Conservation (phyloP, 768 basidiomycete species). For the Termitomyces sp. region DNA sequence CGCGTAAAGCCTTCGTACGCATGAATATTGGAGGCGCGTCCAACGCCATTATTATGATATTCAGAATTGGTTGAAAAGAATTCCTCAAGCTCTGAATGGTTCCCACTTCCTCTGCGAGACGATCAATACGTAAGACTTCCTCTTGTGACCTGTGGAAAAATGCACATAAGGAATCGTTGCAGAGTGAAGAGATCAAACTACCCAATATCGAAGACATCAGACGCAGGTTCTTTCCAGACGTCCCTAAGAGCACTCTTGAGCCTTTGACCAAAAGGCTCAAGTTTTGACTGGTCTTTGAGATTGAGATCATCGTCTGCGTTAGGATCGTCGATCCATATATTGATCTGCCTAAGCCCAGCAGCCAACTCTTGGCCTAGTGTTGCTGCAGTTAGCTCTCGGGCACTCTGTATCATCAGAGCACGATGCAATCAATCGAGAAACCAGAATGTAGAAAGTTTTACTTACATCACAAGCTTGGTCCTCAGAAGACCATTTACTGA, state of each 20-base stretch:
- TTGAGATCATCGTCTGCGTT: conserved; percentile 39
- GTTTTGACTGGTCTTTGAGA: conserved; percentile 31
- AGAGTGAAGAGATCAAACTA: conserved; percentile 26
- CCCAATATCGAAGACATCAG: conserved; percentile 82
- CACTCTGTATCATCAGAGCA: conserved; percentile 52
- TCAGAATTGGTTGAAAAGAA: conserved; percentile 81
- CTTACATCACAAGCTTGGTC: conserved; percentile 80
- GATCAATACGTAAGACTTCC: conserved; percentile 62
- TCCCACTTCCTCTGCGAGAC: conserved; percentile 69
- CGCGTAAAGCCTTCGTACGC: conserved; percentile 90
- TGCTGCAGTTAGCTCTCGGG: conserved; percentile 74
- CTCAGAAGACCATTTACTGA: conserved; percentile 66
- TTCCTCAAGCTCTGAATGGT: conserved; percentile 68
- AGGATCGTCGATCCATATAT: conserved; percentile 41
- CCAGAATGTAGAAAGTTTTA: neutral
- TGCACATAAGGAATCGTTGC: neutral
- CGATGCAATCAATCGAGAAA: neutral
- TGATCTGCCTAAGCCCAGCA: conserved; percentile 53
- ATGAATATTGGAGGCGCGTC: conserved; percentile 87
- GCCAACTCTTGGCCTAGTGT: conserved; percentile 82
- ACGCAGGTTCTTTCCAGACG: conserved; percentile 65
- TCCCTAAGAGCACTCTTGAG: conserved; percentile 60
- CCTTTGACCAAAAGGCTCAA: conserved; percentile 45
- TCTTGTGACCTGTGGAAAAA: conserved; percentile 52
- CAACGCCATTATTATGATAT: conserved; percentile 69